Base-by-base conservation (phyloP, 2,329 filamentous ascomycete genomes). In the Aspergillus niger region DNA sequence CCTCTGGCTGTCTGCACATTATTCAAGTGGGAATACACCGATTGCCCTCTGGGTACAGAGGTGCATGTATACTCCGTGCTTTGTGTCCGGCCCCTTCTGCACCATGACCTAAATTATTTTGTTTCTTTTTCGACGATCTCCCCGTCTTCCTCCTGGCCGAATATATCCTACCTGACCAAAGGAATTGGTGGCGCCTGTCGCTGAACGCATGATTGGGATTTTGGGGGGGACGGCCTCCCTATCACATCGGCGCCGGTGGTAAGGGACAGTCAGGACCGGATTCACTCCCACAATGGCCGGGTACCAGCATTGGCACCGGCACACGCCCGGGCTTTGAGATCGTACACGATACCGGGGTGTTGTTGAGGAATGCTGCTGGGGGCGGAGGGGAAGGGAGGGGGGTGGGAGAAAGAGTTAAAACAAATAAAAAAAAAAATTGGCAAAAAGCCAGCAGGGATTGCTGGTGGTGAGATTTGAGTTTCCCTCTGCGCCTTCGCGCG, bases 301-400 rank as follows among this genome's bases (percentile, higher is more conserved):
- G 59, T 61, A 61, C 22, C 54, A 61, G 59, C 59, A 61, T 51
- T 48, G 49, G 47, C 41, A 47, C 48, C 50, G 56, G 56, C 48
- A 58, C 59, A 57, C 55, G 48, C 49, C 49, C 59, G 44, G 41
- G n/a, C 32, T 28, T 39, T 47, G 53, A 57, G 59, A 61, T 61
- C 54, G 53, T 48, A 52, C 53, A 57, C 58, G 58, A 57, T 61
- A 61, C 54, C 58, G 54, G 53, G 54, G 32, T 55, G 58, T 57
- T 53, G 38, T 20, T 57, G 28, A 58, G 55, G 61, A 63, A 63
- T 63, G 61, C 44, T 57, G 39, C 53, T 58, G 58, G 44, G 32
- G 58, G 51, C 54, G 48, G 57, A 48, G 41, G 41, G 41, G 41
- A 43, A 13, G 41, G 20, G 41, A 22, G 20, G 39, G 10, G 17